Conservation (phyloP, 805 yeast species). For the Starmerella apis region DNA sequence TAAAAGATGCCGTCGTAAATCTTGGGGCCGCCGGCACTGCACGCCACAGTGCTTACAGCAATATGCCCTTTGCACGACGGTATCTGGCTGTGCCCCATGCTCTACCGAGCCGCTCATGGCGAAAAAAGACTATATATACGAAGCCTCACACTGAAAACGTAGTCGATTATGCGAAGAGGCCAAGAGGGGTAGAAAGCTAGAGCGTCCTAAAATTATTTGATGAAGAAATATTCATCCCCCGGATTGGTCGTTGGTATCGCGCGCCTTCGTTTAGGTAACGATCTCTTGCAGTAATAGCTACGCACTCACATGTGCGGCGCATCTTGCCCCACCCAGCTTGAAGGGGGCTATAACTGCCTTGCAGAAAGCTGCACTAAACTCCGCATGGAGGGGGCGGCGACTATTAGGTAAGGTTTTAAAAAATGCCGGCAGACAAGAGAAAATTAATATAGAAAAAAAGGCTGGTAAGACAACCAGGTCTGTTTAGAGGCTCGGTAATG, state of each 20-base stretch:
- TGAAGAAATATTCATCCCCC: conserved; percentile 6
- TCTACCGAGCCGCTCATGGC: conserved; percentile 8
- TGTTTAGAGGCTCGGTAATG: too few species aligned
- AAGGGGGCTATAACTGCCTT: conserved; percentile 1
- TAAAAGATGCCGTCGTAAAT: conserved; percentile 63
- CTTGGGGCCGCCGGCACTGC: conserved; percentile 62
- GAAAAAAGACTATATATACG: neutral
- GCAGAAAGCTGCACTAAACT: conserved; percentile 3
- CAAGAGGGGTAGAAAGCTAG: neutral
- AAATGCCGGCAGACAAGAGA: neutral
- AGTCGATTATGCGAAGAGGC: conserved; percentile 1
- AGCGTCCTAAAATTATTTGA: neutral
- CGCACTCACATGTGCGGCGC: conserved; percentile 9
- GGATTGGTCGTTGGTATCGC: conserved; percentile 6
- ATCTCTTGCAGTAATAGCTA: conserved; percentile 2
- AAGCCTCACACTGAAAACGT: neutral
- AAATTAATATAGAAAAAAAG: neutral
- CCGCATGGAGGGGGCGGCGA: neutral
- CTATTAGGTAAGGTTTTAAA: neutral
- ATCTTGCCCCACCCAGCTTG: conserved; percentile 7
- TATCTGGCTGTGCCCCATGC: conserved; percentile 12
- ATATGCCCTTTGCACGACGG: conserved; percentile 17
- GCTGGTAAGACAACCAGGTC: neutral
- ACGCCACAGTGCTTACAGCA: conserved; percentile 49
- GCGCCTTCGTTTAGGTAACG: conserved; percentile 10